Evolutionary conservation across 495 filamentous ascomycete genomes (phyloP).

Genomic region (Choiromyces venosus): DNA sequence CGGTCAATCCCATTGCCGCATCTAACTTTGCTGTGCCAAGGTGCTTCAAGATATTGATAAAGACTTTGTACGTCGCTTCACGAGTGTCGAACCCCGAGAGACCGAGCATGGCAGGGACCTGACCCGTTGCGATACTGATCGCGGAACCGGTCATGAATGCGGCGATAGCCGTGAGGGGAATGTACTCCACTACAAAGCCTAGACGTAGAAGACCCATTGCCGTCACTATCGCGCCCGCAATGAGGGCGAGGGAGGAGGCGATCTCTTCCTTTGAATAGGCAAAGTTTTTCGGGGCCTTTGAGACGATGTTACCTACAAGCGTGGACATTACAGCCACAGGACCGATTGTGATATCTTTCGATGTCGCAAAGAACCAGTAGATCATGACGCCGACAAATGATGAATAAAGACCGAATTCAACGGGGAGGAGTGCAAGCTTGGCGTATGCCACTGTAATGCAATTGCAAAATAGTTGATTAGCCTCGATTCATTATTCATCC

Average conservation of each 20-base stretch:
- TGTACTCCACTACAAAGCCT: constrained; percentile 94
- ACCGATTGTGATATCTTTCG: constrained; percentile 99
- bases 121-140: constrained; percentile 82
- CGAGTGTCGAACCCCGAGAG: constrained; percentile 66
- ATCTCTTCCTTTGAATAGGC: constrained; percentile 51
- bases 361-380: constrained; percentile 99
- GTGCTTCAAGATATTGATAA: constrained; percentile 81
- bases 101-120: constrained; percentile 79
- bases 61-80: constrained; percentile 71
- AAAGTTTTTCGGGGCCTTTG: constrained; percentile 58
- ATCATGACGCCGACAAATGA: constrained; percentile 95
- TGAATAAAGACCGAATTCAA: constrained; percentile 87
- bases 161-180: constrained; percentile 82
- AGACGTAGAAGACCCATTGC: constrained; percentile 72
- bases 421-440: constrained; percentile 66
- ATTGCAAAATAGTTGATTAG: constrained; percentile 4
- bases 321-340: constrained; percentile 96
- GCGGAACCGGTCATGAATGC: constrained; percentile 99
- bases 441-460: constrained; percentile 71
- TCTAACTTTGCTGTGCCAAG: constrained; percentile 64
- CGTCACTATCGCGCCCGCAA: constrained; percentile 74
- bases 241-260: constrained; percentile 72
- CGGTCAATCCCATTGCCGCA: constrained; percentile 84
- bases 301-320: constrained; percentile 73
- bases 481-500: background rate